phyloP scores from a whole-genome alignment of 331 rosid species.

The Rhamnella rubrinervis region DNA sequence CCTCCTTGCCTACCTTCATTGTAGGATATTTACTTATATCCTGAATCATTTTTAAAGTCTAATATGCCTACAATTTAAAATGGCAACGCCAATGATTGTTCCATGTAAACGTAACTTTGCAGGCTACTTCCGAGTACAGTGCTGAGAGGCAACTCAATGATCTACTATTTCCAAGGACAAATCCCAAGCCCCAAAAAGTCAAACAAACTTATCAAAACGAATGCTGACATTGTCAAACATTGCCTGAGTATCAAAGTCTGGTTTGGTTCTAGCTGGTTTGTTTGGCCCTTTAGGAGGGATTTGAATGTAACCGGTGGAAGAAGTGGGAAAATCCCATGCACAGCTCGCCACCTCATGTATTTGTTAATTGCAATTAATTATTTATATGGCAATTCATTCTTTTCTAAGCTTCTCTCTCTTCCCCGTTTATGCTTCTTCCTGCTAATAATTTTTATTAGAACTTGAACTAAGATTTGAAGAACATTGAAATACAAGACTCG shows the following conservation, averaged over 20 bases:
- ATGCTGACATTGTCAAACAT: constrained; percentile 18
- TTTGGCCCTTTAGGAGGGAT: constrained; percentile 22
- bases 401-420: constrained; percentile 12
- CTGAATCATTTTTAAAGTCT: not conserved
- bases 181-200: constrained; percentile 54
- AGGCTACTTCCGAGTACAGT: constrained; percentile 84
- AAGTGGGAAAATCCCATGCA: constrained; percentile 24
- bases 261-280: constrained; percentile 29
- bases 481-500: not conserved
- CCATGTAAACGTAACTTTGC: constrained; percentile 24
- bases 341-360: constrained; percentile 33
- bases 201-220: constrained; percentile 67
- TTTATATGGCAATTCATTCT: constrained; percentile 36
- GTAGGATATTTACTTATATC: not conserved
- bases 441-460: not conserved
- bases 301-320: constrained; percentile 26
- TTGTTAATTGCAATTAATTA: constrained; percentile 31
- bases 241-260: constrained; percentile 8
- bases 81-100: not conserved
- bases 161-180: constrained; percentile 65
- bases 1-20: too few species aligned
- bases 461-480: not conserved
- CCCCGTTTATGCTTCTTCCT: not conserved
- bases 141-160: constrained; percentile 90
- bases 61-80: not conserved